Conservation (phyloP, 1,284 basidiomycete species). For the Mycena citricolor region DNA sequence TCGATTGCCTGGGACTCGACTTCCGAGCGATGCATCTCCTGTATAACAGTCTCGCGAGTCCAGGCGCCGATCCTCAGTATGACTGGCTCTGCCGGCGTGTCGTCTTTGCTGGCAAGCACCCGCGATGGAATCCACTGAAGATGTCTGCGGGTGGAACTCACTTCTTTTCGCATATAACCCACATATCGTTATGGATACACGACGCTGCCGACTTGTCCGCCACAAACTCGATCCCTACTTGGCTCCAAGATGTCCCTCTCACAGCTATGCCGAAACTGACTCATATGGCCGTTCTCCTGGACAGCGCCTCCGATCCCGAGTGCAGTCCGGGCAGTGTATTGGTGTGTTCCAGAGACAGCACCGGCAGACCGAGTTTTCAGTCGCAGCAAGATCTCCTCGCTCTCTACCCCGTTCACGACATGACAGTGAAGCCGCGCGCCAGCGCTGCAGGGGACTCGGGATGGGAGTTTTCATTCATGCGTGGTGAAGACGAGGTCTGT, state of each 20-base stretch:
- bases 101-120: constrained; percentile 32
- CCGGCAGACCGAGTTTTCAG: too few relatives aligned
- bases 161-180: constrained; percentile 36
- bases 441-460: too few relatives aligned
- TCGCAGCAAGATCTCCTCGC: too few relatives aligned
- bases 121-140: constrained; percentile 37
- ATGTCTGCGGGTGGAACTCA: constrained; percentile 30
- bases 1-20: constrained; percentile 31
- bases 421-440: too few relatives aligned
- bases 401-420: too few relatives aligned
- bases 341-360: too few relatives aligned
- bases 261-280: constrained; percentile 31
- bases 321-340: too few relatives aligned
- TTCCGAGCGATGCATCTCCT: constrained; percentile 33
- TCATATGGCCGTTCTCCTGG: constrained; percentile 34
- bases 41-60: constrained; percentile 28
- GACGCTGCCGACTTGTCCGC: constrained; percentile 12
- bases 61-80: constrained; percentile 13
- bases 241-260: constrained; percentile 31
- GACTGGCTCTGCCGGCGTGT: constrained; percentile 32
- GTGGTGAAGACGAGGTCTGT: constrained; percentile 8
- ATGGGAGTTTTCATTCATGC: constrained; percentile 14
- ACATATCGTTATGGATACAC: constrained; percentile 35
- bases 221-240: constrained; percentile 10
- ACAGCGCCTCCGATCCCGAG: too few relatives aligned